Evolutionary conservation across 768 basidiomycete species (phyloP).

Genomic region (Austroboletus eburneus): DNA sequence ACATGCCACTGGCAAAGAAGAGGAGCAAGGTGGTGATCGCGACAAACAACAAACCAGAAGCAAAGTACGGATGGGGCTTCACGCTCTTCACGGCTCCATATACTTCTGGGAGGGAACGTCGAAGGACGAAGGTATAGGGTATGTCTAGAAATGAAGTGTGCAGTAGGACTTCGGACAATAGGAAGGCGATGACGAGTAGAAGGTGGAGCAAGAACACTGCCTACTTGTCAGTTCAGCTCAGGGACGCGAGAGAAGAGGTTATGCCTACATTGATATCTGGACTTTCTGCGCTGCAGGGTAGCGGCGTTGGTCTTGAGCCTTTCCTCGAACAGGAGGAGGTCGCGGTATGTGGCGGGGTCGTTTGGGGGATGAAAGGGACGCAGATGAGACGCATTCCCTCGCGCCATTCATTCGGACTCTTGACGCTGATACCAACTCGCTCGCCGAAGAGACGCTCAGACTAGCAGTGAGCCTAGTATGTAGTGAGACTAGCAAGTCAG

Average conservation of each 20-base stretch:
- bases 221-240: slow-evolving; percentile 1
- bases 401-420: slow-evolving; percentile 21
- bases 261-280: slow-evolving; percentile 73
- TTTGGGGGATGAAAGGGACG: slow-evolving; percentile 54
- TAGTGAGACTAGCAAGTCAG: too few species aligned
- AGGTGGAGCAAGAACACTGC: slow-evolving; percentile 76
- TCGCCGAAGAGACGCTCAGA: neutral
- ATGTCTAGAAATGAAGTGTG: slow-evolving; percentile 62
- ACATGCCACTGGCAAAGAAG: slow-evolving; percentile 97
- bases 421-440: neutral
- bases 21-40: slow-evolving; percentile 86
- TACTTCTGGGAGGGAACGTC: slow-evolving; percentile 47
- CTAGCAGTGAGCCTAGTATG: too few species aligned
- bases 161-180: slow-evolving; percentile 72
- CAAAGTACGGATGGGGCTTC: slow-evolving; percentile 66
- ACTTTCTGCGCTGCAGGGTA: slow-evolving; percentile 72
- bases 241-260: slow-evolving; percentile 12
- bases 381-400: slow-evolving; percentile 18
- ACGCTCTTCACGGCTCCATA: slow-evolving; percentile 40
- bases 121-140: slow-evolving; percentile 53
- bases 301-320: slow-evolving; percentile 91
- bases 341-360: slow-evolving; percentile 78
- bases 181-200: slow-evolving; percentile 60
- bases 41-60: slow-evolving; percentile 79
- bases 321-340: slow-evolving; percentile 91